Conservation (phyloP, 768 basidiomycete species). For the Amanita brunnescens region DNA sequence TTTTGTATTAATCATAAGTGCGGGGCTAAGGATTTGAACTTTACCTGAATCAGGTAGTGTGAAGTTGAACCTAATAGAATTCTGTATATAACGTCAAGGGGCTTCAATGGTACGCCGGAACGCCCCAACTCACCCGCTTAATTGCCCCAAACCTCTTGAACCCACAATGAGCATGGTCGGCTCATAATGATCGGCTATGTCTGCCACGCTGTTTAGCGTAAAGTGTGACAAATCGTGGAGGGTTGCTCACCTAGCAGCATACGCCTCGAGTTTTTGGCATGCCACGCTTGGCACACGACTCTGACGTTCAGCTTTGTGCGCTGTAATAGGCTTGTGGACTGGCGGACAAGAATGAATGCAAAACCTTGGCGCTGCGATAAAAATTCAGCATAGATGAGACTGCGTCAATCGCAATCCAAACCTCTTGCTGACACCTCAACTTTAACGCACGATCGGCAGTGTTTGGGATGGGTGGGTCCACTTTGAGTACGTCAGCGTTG, state of each 20-base stretch:
- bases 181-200: slow-evolving; percentile 80
- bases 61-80: slow-evolving; percentile 93
- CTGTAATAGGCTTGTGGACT: slow-evolving; percentile 83
- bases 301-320: slow-evolving; percentile 84
- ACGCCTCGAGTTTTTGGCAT: slow-evolving; percentile 90
- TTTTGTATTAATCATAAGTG: slow-evolving; percentile 1
- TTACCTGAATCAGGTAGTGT: slow-evolving; percentile 82
- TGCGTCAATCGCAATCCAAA: slow-evolving; percentile 22
- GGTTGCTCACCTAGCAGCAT: slow-evolving; percentile 63
- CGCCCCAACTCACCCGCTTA: slow-evolving; percentile 59
- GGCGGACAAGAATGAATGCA: slow-evolving; percentile 82
- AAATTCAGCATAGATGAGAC: slow-evolving; percentile 6
- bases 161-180: slow-evolving; percentile 94
- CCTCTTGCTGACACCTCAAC: slow-evolving; percentile 87
- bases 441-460: slow-evolving; percentile 69
- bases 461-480: slow-evolving; percentile 63
- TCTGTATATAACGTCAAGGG: slow-evolving; percentile 27
- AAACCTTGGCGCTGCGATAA: slow-evolving; percentile 69
- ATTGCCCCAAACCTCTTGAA: slow-evolving; percentile 79
- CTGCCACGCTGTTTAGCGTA: slow-evolving; percentile 20
- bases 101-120: neutral
- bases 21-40: slow-evolving; percentile 9
- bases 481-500: slow-evolving; percentile 23
- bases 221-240: neutral
- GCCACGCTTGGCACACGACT: slow-evolving; percentile 90